Evolutionary conservation across 768 basidiomycete genomes (phyloP).

Genomic region (Gloeostereum incarnatum): DNA sequence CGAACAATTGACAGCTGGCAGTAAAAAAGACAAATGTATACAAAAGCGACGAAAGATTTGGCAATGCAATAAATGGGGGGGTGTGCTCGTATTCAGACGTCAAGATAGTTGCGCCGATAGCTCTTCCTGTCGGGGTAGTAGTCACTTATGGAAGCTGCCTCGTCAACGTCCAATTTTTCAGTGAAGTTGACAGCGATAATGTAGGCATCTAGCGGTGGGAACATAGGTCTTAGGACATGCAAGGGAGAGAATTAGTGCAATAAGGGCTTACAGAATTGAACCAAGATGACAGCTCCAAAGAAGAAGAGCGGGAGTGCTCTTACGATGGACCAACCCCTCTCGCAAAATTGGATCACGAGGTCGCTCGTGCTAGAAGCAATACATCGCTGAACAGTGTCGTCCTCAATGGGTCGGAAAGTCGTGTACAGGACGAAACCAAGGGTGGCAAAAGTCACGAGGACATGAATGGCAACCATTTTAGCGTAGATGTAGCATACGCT

Average conservation of each 20-base stretch:
- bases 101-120: too few species aligned
- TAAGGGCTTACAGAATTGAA: slow-evolving; percentile 10
- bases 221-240: background rate
- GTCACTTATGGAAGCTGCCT: too few species aligned
- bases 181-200: slow-evolving; percentile 11
- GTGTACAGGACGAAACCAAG: slow-evolving; percentile 8
- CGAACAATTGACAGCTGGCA: too few species aligned
- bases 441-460: slow-evolving; percentile 6
- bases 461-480: slow-evolving; percentile 11
- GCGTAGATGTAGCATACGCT: slow-evolving; percentile 10
- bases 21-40: too few species aligned
- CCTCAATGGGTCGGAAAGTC: slow-evolving; percentile 7
- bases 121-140: too few species aligned
- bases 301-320: slow-evolving; percentile 10
- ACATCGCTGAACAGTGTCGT: slow-evolving; percentile 7
- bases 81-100: too few species aligned
- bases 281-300: slow-evolving; percentile 4
- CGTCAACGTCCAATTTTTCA: slow-evolving; percentile 8
- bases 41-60: too few species aligned
- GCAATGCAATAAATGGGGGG: too few species aligned
- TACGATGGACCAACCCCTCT: slow-evolving; percentile 7
- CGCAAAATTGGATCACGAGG: slow-evolving; percentile 13
- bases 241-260: background rate
- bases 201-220: slow-evolving; percentile 7
- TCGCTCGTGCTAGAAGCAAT: slow-evolving; percentile 7